Conservation (phyloP, 163 green algal genomes). For the Dunaliella salina region DNA sequence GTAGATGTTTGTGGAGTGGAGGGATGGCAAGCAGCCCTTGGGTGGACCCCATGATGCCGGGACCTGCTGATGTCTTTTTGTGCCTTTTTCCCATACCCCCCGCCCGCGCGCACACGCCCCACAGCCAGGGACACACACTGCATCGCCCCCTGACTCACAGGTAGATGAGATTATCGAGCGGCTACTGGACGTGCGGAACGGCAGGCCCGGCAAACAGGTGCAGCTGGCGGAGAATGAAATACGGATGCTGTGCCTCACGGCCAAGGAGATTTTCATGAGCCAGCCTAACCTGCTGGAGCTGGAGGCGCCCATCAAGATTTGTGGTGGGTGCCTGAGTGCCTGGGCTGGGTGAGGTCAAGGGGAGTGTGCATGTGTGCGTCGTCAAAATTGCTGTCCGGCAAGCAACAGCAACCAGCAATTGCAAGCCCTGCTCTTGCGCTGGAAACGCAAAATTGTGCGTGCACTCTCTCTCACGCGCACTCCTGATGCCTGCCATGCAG, state of each 20-base stretch:
- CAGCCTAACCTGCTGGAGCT: slow-evolving; percentile 96
- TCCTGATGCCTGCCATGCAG: slow-evolving; percentile 43
- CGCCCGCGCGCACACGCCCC: not conserved
- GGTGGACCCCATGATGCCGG: not conserved
- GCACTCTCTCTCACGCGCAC: no score
- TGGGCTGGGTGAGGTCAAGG: not conserved
- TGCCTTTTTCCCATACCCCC: not conserved
- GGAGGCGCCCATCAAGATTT: slow-evolving; percentile 98
- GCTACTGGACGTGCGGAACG: slow-evolving; percentile 86
- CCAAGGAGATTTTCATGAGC: slow-evolving; percentile 94
- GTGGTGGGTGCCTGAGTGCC: slow-evolving; percentile 59
- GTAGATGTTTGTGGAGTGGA: no score
- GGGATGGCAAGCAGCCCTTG: not conserved
- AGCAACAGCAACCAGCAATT: not conserved
- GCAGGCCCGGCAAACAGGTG: slow-evolving; percentile 88
- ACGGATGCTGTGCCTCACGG: slow-evolving; percentile 84
- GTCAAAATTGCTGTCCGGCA: not conserved
- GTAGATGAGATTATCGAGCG: slow-evolving; percentile 95
- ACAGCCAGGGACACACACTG: not conserved
- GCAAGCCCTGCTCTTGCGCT: not conserved
- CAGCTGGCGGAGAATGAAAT: slow-evolving; percentile 93
- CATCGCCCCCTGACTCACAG: slow-evolving; percentile 47
- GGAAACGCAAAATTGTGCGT: not conserved
- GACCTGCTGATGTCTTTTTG: not conserved
- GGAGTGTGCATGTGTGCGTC: not conserved